These are phyloP conservation scores for Herpotrichia juniperi DNA, from an alignment of 2,329 filamentous ascomycete species.

Conservation along the genomic window DNA sequence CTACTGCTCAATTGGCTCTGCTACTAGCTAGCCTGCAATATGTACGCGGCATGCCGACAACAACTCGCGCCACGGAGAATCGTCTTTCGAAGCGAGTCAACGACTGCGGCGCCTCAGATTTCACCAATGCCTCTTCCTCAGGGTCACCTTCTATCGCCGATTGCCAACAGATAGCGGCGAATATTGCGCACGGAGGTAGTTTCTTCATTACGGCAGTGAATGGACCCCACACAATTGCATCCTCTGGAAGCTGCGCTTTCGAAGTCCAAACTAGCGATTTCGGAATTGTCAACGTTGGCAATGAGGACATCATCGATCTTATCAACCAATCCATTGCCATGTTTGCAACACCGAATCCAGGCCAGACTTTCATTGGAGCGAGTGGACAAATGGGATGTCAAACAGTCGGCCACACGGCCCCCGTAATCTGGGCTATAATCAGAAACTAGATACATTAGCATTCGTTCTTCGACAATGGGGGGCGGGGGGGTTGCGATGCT, in stretches of 20 bases:
- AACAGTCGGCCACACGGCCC: too few species aligned
- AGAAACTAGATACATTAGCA: too few species aligned
- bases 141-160: neutral
- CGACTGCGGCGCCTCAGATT: neutral
- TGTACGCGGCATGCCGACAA: too few species aligned
- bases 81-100: too few species aligned
- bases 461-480: too few species aligned
- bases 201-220: neutral
- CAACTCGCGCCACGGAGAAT: too few species aligned
- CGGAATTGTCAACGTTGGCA: neutral
- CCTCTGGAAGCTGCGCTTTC: neutral
- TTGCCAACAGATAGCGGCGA: neutral
- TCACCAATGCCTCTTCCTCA: neutral
- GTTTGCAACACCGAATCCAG: neutral
- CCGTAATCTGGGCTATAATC: too few species aligned
- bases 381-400: neutral
- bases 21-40: too few species aligned
- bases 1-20: too few species aligned
- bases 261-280: neutral
- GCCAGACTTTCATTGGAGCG: neutral
- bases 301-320: neutral
- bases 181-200: neutral
- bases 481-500: too few species aligned
- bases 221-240: neutral
- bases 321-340: neutral